phyloP scores from a whole-genome alignment of 1,284 basidiomycete genomes.

The Tilletia walkeri region DNA sequence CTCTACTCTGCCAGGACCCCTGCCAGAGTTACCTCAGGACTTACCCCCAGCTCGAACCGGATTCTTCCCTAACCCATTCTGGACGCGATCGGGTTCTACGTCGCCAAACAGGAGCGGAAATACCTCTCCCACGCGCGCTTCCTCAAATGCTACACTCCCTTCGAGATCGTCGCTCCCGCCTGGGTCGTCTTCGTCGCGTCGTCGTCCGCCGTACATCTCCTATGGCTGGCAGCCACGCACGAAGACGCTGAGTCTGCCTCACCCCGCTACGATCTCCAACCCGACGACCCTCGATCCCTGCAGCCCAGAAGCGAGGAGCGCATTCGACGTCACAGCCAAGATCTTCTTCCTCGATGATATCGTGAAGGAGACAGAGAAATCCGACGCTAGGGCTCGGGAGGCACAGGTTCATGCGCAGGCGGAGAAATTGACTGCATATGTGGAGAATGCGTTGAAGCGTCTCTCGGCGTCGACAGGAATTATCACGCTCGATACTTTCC shows the following conservation, averaged over 20 bases:
- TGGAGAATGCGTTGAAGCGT: conserved; percentile 42
- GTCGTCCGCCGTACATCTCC: conserved; percentile 37
- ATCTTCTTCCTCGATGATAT: conserved; percentile 39
- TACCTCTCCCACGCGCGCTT: not conserved
- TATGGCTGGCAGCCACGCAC: conserved; percentile 31
- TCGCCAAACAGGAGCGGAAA: conserved; percentile 16
- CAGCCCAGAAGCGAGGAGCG: conserved; percentile 32
- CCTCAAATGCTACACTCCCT: not conserved
- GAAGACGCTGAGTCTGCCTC: conserved; percentile 33
- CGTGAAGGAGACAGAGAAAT: not conserved
- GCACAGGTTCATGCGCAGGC: conserved; percentile 13
- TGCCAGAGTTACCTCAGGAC: not conserved
- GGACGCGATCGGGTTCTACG: conserved; percentile 20
- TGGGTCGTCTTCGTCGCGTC: not conserved
- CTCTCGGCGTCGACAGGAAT: conserved; percentile 40
- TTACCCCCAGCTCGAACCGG: not conserved
- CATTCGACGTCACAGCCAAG: conserved; percentile 49
- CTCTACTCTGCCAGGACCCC: not conserved
- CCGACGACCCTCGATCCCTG: conserved; percentile 39
- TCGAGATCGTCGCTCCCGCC: not conserved
- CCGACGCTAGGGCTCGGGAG: not conserved
- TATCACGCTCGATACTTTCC: conserved; percentile 42
- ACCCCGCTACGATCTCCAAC: conserved; percentile 39
- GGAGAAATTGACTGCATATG: conserved; percentile 13
- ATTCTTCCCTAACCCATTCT: conserved; percentile 21